These are phyloP conservation scores for Dothiorella sarmentorum DNA, from an alignment of 2,329 filamentous ascomycete species.

Conservation along the genomic window DNA sequence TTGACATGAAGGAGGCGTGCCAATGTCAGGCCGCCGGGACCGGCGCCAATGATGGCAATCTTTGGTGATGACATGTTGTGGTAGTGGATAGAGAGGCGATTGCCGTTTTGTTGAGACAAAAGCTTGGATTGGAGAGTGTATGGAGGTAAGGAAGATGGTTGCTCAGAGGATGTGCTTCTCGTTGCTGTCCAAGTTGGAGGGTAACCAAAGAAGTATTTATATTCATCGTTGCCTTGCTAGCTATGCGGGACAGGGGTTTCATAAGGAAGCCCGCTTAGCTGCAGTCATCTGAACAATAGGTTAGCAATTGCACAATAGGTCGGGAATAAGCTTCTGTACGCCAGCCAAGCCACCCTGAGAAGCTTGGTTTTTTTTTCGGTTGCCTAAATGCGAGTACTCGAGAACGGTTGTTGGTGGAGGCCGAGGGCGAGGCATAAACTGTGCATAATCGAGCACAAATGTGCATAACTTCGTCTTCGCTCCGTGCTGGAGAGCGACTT, in stretches of 20 bases:
- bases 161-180: neutral
- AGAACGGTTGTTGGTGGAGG: neutral
- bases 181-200: neutral
- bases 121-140: neutral
- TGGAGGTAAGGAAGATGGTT: neutral
- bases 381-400: neutral
- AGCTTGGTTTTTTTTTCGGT: neutral
- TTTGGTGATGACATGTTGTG: slow-evolving; percentile 27
- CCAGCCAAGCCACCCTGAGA: no score
- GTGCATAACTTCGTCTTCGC: neutral
- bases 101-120: neutral
- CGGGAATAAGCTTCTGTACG: neutral
- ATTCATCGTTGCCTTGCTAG: neutral
- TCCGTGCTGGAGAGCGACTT: neutral
- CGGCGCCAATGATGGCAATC: slow-evolving; percentile 40
- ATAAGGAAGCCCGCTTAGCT: no score
- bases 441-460: neutral
- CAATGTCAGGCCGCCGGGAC: slow-evolving; percentile 49
- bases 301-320: neutral
- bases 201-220: neutral
- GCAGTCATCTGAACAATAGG: neutral
- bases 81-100: neutral
- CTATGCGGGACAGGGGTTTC: no score
- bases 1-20: slow-evolving; percentile 52
- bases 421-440: neutral